Evolutionary conservation across 257 asterid genomes (phyloP), one percentile per base, ranked within the genome.

Genomic region (Petunia axillaris): DNA sequence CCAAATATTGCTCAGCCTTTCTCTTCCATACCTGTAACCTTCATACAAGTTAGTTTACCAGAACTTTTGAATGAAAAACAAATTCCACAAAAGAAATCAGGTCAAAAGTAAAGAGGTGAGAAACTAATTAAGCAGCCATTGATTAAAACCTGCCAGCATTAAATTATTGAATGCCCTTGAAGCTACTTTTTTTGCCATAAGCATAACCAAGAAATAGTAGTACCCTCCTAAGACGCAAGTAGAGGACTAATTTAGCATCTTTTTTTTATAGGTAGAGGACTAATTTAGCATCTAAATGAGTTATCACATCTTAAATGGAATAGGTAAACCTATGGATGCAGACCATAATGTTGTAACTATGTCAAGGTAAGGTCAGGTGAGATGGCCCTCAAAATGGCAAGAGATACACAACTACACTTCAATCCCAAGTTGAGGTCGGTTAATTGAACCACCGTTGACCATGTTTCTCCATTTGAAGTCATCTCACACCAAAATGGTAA

Each of bases 1-100:
- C 94, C 89, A 95, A 85, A 77, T 93, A 95, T 68, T 95, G 93
- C 82, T 95, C 99, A 0, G 97, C 93, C 82, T 93, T 95, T 87
- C 99, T 92, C 87, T 95, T 95, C 98, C 99, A 93, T 46, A 92
- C 37, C 99, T 95, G 87, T 25, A 76, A 84, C 41, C 15, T 54
- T 5, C 13, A 25, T 8, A 62, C 25, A 76, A 63, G 63, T 48
- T 54, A 63, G 35, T 55, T 52, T 46, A 43, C 41, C 13, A 35
- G 64, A 71, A 13, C 16, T 71, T 57, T 46, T 50, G 4, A 35
- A 55, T 15, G 37, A 52, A 37, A 55, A 73, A 6, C 25, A 25
- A 44, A 14, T 62, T 65, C 73, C 74, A 0, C 25, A 52, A 78
- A 0, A 36, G 0, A 62, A n/a, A 58, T 15, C 54, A 77, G 0